Conservation (phyloP, 192 early-diverging fungal genomes). For the Chytriomyces confervae region DNA sequence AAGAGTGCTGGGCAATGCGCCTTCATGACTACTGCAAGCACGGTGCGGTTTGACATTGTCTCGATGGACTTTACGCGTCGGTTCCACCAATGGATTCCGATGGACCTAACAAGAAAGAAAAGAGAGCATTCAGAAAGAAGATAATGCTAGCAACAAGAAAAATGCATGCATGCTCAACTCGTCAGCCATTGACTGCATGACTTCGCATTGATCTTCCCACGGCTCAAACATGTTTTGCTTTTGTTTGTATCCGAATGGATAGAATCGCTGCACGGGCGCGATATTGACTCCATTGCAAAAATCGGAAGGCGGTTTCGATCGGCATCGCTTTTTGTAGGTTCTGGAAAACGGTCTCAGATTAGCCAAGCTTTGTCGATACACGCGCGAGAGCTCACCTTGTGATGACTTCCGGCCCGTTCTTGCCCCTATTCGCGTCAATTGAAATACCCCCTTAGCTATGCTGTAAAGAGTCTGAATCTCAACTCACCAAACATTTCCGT, state of each 20-base stretch:
- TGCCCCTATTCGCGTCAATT: neutral
- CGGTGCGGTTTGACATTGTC: constrained; percentile 14
- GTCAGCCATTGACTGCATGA: constrained; percentile 7
- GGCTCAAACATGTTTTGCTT: constrained; percentile 8
- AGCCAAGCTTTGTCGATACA: too few relatives aligned
- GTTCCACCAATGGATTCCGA: constrained; percentile 36
- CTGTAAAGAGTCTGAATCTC: too few relatives aligned
- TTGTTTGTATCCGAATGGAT: constrained; percentile 12
- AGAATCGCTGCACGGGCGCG: constrained; percentile 16
- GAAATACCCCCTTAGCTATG: neutral
- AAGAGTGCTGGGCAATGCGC: constrained; percentile 5
- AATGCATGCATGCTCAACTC: neutral
- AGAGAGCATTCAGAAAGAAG: neutral
- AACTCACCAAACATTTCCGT: constrained; percentile 41
- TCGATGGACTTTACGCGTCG: neutral
- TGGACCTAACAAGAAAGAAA: neutral
- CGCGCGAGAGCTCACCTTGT: neutral
- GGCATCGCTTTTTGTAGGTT: constrained; percentile 3
- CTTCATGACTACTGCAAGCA: constrained; percentile 13
- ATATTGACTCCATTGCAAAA: constrained; percentile 18
- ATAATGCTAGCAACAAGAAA: too few relatives aligned
- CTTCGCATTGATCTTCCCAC: constrained; percentile 17
- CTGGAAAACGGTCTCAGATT: neutral
- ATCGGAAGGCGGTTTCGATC: neutral
- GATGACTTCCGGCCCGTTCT: constrained; percentile 18